Evolutionary conservation across 352 stramenopile species (phyloP).

Genomic region (Pythium phragmiticola): DNA sequence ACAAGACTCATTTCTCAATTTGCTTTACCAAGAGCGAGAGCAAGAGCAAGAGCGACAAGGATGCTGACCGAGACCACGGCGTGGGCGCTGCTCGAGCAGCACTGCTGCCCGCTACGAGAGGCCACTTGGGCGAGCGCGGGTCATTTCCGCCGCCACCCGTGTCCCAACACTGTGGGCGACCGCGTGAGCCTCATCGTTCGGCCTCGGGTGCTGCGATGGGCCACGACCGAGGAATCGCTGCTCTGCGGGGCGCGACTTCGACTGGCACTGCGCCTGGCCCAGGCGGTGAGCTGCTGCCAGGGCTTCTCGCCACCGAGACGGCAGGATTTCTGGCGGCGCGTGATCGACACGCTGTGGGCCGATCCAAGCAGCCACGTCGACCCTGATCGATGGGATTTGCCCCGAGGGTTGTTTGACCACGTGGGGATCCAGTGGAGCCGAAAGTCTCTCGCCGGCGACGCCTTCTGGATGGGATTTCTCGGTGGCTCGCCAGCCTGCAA

Average conservation of each 20-base stretch:
- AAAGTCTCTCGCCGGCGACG: not conserved
- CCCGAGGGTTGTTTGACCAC: not conserved
- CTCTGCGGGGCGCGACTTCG: not conserved
- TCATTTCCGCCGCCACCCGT: not conserved
- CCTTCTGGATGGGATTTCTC: not conserved
- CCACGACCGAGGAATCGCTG: too few species aligned
- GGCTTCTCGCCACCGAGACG: not conserved
- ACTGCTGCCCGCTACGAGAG: not conserved
- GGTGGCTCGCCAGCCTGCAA: not conserved
- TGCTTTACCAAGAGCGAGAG: too few species aligned
- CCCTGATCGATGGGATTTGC: not conserved
- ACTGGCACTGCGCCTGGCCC: not conserved
- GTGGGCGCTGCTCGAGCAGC: not conserved
- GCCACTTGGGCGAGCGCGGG: not conserved
- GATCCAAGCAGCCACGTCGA: not conserved
- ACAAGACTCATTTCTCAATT: too few species aligned
- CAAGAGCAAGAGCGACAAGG: too few species aligned
- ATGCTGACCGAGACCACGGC: not conserved
- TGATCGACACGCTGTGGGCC: not conserved
- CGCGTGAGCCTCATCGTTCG: not conserved
- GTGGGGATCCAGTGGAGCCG: not conserved
- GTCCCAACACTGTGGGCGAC: not conserved
- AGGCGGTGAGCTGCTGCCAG: slow-evolving; percentile 6
- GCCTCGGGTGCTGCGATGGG: not conserved
- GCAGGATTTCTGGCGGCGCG: not conserved